Percentiles rank a stretch among this genome's conserved stretches.
phyloP scores from a whole-genome alignment of 805 yeast species.

The Starmerella vaccinii region DNA sequence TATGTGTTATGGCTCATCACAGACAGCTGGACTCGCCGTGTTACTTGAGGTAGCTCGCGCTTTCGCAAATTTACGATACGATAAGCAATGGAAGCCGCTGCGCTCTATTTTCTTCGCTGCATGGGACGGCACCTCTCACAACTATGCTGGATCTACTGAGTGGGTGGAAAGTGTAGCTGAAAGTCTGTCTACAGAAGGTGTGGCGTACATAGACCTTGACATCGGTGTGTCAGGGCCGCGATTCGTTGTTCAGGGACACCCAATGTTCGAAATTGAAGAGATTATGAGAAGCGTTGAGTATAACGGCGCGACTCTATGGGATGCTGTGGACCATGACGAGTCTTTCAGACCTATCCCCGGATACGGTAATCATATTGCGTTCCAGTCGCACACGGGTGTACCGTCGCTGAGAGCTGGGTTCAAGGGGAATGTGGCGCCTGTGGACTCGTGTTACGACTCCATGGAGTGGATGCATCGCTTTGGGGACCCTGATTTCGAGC shows the following conservation, averaged over 20 bases:
- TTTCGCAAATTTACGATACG: conserved; percentile 51
- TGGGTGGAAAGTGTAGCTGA: conserved; percentile 52
- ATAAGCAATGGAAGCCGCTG: conserved; percentile 70
- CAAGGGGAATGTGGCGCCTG: conserved; percentile 37
- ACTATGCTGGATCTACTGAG: conserved; percentile 75
- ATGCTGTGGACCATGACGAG: conserved; percentile 2
- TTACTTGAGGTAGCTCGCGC: conserved; percentile 61
- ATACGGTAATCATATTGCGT: conserved; percentile 59
- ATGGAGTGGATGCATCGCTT: conserved; percentile 44
- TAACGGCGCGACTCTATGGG: conserved; percentile 21
- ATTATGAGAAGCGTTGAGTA: conserved; percentile 36
- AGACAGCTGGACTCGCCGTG: conserved; percentile 63
- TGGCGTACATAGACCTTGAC: conserved; percentile 65
- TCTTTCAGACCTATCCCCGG: conserved; percentile 16
- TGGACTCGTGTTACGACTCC: conserved; percentile 53
- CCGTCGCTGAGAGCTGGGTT: conserved; percentile 56
- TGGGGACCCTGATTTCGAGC: conserved; percentile 47
- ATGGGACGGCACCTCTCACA: conserved; percentile 72
- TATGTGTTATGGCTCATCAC: conserved; percentile 59
- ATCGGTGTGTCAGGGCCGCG: conserved; percentile 41
- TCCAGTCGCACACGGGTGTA: conserved; percentile 52
- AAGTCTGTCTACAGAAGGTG: conserved; percentile 49
- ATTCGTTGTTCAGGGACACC: conserved; percentile 52
- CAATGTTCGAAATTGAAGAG: conserved; percentile 41
- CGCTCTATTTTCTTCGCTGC: conserved; percentile 74